A percentile compares a stretch with the other conserved stretches of the same genome.
Evolutionary conservation across 768 basidiomycete species (phyloP).

Genomic region (Serpula lacrymans): DNA sequence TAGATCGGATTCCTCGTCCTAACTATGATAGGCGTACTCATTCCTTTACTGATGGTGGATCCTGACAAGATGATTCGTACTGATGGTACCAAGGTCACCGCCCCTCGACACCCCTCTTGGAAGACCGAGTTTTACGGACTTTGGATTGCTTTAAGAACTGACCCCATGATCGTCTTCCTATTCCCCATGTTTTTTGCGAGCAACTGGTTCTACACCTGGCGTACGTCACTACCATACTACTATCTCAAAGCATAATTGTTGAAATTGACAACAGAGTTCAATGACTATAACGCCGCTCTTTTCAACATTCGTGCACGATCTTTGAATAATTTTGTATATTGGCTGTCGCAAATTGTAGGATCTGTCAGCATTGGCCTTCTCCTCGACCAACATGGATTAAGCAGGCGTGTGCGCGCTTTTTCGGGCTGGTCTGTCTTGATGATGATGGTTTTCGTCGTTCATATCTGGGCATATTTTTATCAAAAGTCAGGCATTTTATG

Average conservation of each 20-base stretch:
- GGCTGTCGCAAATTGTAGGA: slow-evolving; percentile 75
- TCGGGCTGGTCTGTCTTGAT: slow-evolving; percentile 63
- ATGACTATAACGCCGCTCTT: slow-evolving; percentile 73
- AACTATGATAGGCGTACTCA: slow-evolving; percentile 56
- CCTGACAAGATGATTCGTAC: slow-evolving; percentile 65
- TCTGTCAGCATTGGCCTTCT: slow-evolving; percentile 67
- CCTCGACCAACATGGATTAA: slow-evolving; percentile 54
- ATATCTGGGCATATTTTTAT: slow-evolving; percentile 76
- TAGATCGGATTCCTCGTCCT: slow-evolving; percentile 70
- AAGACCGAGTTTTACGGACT: slow-evolving; percentile 70
- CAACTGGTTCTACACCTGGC: slow-evolving; percentile 88
- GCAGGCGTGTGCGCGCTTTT: slow-evolving; percentile 70
- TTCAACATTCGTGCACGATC: slow-evolving; percentile 79
- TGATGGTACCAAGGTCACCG: slow-evolving; percentile 66
- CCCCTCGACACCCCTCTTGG: slow-evolving; percentile 72
- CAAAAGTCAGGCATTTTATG: slow-evolving; percentile 54
- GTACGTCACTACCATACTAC: slow-evolving; percentile 47
- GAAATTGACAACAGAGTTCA: slow-evolving; percentile 53
- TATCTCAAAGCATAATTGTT: slow-evolving; percentile 2
- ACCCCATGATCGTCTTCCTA: slow-evolving; percentile 68
- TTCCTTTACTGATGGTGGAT: slow-evolving; percentile 64
- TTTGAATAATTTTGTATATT: slow-evolving; percentile 77
- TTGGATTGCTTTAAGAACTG: slow-evolving; percentile 62
- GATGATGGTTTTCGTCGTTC: slow-evolving; percentile 61
- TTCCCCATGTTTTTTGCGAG: slow-evolving; percentile 86